A percentile compares a stretch with the other conserved stretches of the same genome.
phyloP scores from a whole-genome alignment of 306 rosid genomes.

The Alnus glutinosa region DNA sequence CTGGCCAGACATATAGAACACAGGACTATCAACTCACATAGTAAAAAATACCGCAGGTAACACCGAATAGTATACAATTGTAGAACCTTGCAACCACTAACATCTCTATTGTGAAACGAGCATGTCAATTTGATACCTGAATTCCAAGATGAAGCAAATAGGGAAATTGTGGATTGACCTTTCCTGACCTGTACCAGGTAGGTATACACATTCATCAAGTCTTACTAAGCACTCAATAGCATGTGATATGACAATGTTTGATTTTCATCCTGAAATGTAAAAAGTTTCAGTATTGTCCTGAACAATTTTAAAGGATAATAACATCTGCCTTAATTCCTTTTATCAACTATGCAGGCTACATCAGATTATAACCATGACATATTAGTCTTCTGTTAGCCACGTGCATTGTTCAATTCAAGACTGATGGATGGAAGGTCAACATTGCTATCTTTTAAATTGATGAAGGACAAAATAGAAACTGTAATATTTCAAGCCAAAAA shows the following conservation, averaged over 20 bases:
- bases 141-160: slow-evolving; percentile 74
- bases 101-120: background rate
- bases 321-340: background rate
- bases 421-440: background rate
- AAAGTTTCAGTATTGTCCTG: background rate
- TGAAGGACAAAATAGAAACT: background rate
- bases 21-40: slow-evolving; percentile 17
- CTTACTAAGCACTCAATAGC: slow-evolving; percentile 17
- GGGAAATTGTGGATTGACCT: slow-evolving; percentile 66
- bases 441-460: background rate
- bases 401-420: background rate
- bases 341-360: background rate
- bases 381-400: background rate
- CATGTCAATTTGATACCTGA: slow-evolving; percentile 48
- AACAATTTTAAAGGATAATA: background rate
- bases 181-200: slow-evolving; percentile 62
- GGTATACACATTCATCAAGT: slow-evolving; percentile 26
- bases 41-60: slow-evolving; percentile 8
- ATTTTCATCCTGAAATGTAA: background rate
- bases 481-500: background rate
- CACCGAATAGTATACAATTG: background rate
- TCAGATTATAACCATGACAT: background rate
- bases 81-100: background rate
- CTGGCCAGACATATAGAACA: slow-evolving; percentile 41
- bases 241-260: background rate